These are phyloP conservation scores for Aquilaria yunnanensis DNA, from an alignment of 345 rosid genomes.

Conservation along the genomic window DNA sequence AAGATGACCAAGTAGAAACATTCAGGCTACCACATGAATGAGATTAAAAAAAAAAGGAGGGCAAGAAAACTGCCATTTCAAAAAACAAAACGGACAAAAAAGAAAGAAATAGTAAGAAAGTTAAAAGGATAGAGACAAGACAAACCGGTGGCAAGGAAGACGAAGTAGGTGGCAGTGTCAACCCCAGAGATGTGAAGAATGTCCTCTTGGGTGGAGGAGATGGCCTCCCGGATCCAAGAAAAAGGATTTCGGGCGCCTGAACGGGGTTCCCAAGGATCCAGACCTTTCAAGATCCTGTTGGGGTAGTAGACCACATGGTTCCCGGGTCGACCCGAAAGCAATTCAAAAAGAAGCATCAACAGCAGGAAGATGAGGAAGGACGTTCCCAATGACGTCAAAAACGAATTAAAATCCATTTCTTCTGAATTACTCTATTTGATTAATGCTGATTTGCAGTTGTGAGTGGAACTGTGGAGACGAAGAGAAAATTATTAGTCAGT, in stretches of 20 bases:
- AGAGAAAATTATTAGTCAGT: too few species aligned
- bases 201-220: constrained; percentile 62
- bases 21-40: not conserved
- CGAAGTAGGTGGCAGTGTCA: constrained; percentile 91
- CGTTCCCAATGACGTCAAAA: constrained; percentile 78
- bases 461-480: too few species aligned
- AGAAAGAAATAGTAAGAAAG: not conserved
- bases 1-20: not conserved
- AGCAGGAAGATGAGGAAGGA: constrained; percentile 58
- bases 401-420: constrained; percentile 70
- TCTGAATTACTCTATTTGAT: too few species aligned
- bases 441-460: too few species aligned
- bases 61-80: not conserved
- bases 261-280: constrained; percentile 72
- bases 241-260: constrained; percentile 53
- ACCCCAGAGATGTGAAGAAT: constrained; percentile 64
- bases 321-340: constrained; percentile 62
- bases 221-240: constrained; percentile 72
- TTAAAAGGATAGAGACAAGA: too few species aligned
- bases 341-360: constrained; percentile 58
- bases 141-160: constrained; percentile 78
- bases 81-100: not conserved
- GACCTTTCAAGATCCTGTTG: constrained; percentile 66
- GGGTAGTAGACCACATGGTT: constrained; percentile 71
- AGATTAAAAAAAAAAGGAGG: not conserved